phyloP scores from a whole-genome alignment of 257 asterid species.

The Nicotiana knightiana region DNA sequence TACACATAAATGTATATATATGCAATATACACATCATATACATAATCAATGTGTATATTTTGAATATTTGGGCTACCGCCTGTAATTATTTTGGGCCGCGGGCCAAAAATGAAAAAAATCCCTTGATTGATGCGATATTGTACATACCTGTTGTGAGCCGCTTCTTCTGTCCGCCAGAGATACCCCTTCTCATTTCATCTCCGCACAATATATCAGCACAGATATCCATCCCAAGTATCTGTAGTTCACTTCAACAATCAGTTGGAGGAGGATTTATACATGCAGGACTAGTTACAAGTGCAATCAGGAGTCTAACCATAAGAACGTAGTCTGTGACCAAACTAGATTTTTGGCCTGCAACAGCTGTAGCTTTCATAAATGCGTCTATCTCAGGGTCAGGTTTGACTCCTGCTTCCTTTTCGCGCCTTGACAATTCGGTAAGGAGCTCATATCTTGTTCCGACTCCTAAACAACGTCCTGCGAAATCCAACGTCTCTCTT shows the following conservation, averaged over 20 bases:
- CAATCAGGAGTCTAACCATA: slow-evolving; percentile 44
- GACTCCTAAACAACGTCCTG: slow-evolving; percentile 92
- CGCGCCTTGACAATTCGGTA: slow-evolving; percentile 67
- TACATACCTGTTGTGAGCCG: slow-evolving; percentile 81
- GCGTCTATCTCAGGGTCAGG: slow-evolving; percentile 92
- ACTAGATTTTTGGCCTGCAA: slow-evolving; percentile 82
- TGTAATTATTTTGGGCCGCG: no score
- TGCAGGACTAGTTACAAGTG: background rate
- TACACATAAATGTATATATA: no score
- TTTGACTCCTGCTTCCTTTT: slow-evolving; percentile 73
- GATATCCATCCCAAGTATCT: slow-evolving; percentile 92
- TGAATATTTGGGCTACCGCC: no score
- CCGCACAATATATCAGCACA: slow-evolving; percentile 92
- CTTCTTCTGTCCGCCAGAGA: slow-evolving; percentile 97
- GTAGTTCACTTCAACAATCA: slow-evolving; percentile 11
- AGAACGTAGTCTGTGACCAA: slow-evolving; percentile 81
- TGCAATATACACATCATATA: no score
- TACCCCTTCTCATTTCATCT: slow-evolving; percentile 88
- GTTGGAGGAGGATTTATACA: background rate
- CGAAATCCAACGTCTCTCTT: slow-evolving; percentile 70
- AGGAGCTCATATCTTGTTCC: slow-evolving; percentile 88
- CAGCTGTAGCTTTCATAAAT: slow-evolving; percentile 91
- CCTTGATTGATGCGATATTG: background rate
- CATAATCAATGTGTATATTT: no score
- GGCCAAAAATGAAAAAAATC: background rate